phyloP scores from a whole-genome alignment of 1,284 basidiomycete genomes.

The Ceraceosorus guamensis region DNA sequence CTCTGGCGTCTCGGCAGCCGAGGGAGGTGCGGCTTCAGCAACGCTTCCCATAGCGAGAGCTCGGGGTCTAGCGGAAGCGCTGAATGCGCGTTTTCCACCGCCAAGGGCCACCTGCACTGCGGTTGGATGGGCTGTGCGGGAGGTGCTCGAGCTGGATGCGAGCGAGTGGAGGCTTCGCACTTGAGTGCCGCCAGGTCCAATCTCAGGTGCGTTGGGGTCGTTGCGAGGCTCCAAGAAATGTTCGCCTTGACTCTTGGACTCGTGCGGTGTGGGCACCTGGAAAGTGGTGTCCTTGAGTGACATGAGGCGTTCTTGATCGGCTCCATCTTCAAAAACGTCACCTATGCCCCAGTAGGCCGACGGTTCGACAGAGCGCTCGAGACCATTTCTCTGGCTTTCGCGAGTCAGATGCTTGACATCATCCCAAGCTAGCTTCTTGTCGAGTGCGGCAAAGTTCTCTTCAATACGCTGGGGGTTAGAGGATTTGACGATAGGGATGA shows the following conservation, averaged over 20 bases:
- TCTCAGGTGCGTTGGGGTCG: conserved; percentile 13
- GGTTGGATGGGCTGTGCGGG: conserved; percentile 20
- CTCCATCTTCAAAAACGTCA: conserved; percentile 40
- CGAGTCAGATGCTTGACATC: conserved; percentile 35
- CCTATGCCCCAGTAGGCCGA: conserved; percentile 31
- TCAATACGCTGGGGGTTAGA: conserved; percentile 27
- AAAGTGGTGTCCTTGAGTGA: conserved; percentile 26
- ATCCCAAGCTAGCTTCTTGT: conserved; percentile 23
- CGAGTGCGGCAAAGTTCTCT: conserved; percentile 27
- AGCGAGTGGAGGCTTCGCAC: conserved; percentile 2
- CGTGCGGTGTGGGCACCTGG: conserved; percentile 26
- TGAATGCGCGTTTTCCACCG: conserved; percentile 21
- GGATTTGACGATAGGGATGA: conserved; percentile 32
- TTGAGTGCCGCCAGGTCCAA: conserved; percentile 7
- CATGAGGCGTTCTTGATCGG: conserved; percentile 33
- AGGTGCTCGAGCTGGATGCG: conserved; percentile 5
- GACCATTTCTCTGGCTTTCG: conserved; percentile 26
- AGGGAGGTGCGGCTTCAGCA: conserved; percentile 15
- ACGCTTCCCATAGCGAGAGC: conserved; percentile 16
- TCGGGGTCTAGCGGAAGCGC: conserved; percentile 17
- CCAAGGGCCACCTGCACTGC: conserved; percentile 20
- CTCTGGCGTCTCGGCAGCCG: conserved; percentile 7
- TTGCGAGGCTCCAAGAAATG: conserved; percentile 39
- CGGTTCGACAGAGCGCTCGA: conserved; percentile 37
- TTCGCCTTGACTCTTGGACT: conserved; percentile 20